phyloP scores from a whole-genome alignment of 2,329 filamentous ascomycete genomes.

The Neocucurbitaria cava region DNA sequence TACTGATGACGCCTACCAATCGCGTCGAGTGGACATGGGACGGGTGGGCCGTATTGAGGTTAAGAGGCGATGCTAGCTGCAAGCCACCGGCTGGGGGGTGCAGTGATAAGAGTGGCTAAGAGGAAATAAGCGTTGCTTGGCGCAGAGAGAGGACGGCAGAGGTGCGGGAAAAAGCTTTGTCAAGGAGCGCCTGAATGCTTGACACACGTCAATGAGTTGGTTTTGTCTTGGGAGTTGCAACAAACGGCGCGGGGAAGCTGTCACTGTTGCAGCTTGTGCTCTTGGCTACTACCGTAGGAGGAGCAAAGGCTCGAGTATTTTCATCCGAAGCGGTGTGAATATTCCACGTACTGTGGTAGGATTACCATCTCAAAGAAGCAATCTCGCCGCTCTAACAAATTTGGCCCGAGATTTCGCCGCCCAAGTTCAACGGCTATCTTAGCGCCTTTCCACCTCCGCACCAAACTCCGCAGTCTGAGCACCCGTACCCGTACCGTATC shows the following conservation, averaged over 20 bases:
- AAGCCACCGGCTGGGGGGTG: slow-evolving; percentile 2
- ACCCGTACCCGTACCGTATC: too few relatives aligned
- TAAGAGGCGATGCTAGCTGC: slow-evolving; percentile 1
- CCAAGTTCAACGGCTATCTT: too few relatives aligned
- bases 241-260: background rate
- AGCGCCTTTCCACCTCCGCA: too few relatives aligned
- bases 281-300: background rate
- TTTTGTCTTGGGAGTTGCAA: too few relatives aligned
- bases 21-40: background rate
- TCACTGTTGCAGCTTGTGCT: background rate
- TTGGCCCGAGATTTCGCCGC: too few relatives aligned
- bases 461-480: too few relatives aligned
- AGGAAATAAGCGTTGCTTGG: slow-evolving; percentile 25
- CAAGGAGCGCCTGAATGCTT: slow-evolving; percentile 22
- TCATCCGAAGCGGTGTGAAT: too few relatives aligned
- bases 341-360: too few relatives aligned
- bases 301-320: too few relatives aligned
- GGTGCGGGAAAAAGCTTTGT: slow-evolving; percentile 23
- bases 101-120: slow-evolving; percentile 15
- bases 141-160: background rate
- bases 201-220: slow-evolving; percentile 2
- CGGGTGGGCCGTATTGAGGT: background rate
- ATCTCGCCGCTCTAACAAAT: too few relatives aligned
- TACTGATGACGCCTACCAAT: slow-evolving; percentile 4
- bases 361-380: too few relatives aligned